phyloP scores from a whole-genome alignment of 805 yeast genomes.

The Dipodascus albidus region DNA sequence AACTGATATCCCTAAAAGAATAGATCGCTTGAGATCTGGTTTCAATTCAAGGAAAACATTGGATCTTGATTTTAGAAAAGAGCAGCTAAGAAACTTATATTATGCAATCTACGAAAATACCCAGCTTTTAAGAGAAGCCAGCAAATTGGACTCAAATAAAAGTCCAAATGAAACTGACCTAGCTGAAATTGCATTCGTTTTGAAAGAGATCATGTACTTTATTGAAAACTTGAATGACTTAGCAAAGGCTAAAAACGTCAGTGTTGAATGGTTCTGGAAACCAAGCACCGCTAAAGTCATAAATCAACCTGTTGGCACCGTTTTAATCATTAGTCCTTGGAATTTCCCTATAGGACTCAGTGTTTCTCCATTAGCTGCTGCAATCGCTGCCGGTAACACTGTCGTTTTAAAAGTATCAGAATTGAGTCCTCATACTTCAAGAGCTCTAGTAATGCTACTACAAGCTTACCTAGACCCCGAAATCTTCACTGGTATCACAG shows the following conservation, averaged over 20 bases:
- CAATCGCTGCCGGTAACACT: conserved; percentile 76
- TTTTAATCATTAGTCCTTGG: conserved; percentile 67
- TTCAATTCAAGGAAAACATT: conserved; percentile 38
- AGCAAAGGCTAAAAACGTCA: conserved; percentile 37
- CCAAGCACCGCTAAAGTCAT: conserved; percentile 19
- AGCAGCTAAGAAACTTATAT: conserved; percentile 57
- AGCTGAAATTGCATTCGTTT: conserved; percentile 41
- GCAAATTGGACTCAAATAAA: conserved; percentile 57
- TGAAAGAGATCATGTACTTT: conserved; percentile 46
- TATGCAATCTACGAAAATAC: conserved; percentile 49
- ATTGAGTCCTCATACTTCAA: conserved; percentile 49
- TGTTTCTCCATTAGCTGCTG: conserved; percentile 59
- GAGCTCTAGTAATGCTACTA: conserved; percentile 32
- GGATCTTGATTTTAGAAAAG: conserved; percentile 42
- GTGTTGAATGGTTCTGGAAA: conserved; percentile 10
- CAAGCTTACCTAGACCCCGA: conserved; percentile 2
- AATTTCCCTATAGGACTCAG: conserved; percentile 65
- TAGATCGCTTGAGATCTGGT: conserved; percentile 30
- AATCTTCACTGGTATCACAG: neutral
- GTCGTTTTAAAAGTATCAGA: conserved; percentile 74
- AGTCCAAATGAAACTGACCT: conserved; percentile 47
- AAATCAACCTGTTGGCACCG: conserved; percentile 42
- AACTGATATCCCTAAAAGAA: conserved; percentile 37
- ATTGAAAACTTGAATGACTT: conserved; percentile 51
- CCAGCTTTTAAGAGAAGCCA: conserved; percentile 43